These are phyloP conservation scores for Oryza meridionalis DNA, from an alignment of 176 grass and related monocot genomes.

Conservation along the genomic window DNA sequence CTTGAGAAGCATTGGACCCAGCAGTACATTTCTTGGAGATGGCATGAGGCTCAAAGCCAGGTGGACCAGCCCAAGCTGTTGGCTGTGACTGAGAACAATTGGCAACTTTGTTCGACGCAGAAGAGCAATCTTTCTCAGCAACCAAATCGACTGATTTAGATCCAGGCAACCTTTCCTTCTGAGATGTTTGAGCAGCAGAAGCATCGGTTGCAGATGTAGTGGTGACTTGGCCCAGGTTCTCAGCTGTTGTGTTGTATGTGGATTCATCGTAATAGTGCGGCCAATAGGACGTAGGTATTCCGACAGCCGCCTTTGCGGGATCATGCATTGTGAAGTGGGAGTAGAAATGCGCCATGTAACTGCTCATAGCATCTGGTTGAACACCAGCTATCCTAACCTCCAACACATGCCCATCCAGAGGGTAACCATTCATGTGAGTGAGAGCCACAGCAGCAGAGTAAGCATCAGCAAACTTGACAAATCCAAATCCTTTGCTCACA, in stretches of 20 bases:
- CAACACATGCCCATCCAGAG: slow-evolving; percentile 52
- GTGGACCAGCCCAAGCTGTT: slow-evolving; percentile 46
- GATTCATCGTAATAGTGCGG: slow-evolving; percentile 25
- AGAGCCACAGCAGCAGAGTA: slow-evolving; percentile 49
- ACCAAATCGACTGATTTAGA: background rate
- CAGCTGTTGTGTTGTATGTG: background rate
- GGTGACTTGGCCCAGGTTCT: slow-evolving; percentile 25
- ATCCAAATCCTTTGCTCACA: slow-evolving; percentile 74
- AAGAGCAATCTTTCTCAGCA: slow-evolving; percentile 31
- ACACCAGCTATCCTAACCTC: slow-evolving; percentile 47
- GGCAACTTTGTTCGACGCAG: slow-evolving; percentile 19
- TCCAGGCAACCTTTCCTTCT: slow-evolving; percentile 23
- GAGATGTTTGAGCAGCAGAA: slow-evolving; percentile 43
- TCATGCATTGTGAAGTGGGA: slow-evolving; percentile 30
- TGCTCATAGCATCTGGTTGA: slow-evolving; percentile 3
- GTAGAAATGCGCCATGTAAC: slow-evolving; percentile 40
- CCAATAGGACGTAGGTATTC: slow-evolving; percentile 47
- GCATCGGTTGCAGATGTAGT: background rate
- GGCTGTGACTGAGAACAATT: slow-evolving; percentile 28
- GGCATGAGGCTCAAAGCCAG: slow-evolving; percentile 42
- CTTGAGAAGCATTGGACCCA: slow-evolving; percentile 13
- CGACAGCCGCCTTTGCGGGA: slow-evolving; percentile 17
- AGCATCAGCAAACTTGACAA: slow-evolving; percentile 62
- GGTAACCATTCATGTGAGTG: slow-evolving; percentile 56
- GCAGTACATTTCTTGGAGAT: slow-evolving; percentile 22